These are phyloP conservation scores for Zygosaccharomyces pseudobailii DNA, from an alignment of 1,139 yeast species.

Conservation along the genomic window DNA sequence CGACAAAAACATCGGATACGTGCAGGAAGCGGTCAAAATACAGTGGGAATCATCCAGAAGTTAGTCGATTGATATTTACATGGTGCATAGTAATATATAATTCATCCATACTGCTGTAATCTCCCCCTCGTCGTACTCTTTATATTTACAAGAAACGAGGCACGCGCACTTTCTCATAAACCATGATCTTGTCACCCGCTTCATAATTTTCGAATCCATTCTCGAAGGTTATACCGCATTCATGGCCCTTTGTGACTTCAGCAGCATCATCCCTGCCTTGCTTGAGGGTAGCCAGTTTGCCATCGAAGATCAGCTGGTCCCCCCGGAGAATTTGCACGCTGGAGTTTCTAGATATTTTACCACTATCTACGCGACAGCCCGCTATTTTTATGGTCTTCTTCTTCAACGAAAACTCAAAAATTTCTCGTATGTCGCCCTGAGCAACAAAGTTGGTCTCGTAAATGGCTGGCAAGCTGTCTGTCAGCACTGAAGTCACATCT, in stretches of 20 bases:
- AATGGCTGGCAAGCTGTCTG: constrained; percentile 59
- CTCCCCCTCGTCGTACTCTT: no score
- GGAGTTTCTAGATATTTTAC: constrained; percentile 57
- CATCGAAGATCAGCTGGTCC: constrained; percentile 54
- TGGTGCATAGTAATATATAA: background rate
- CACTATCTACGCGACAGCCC: constrained; percentile 77
- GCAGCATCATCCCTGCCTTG: constrained; percentile 76
- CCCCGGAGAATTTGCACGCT: constrained; percentile 60
- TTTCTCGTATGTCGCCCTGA: constrained; percentile 64
- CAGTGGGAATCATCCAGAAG: constrained; percentile 69
- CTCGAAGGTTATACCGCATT: constrained; percentile 80
- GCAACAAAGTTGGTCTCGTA: constrained; percentile 65
- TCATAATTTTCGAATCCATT: constrained; percentile 61
- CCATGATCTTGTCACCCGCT: constrained; percentile 72
- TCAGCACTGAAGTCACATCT: constrained; percentile 65
- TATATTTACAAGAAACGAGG: constrained; percentile 54
- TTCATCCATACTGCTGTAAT: no score
- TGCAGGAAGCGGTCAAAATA: constrained; percentile 88
- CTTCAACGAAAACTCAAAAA: constrained; percentile 61
- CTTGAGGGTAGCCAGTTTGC: constrained; percentile 69
- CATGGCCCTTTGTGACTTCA: constrained; percentile 79
- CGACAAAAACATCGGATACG: constrained; percentile 67
- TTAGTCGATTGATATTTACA: constrained; percentile 1
- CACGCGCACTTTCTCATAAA: constrained; percentile 64
- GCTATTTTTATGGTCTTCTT: constrained; percentile 62